Evolutionary conservation across 768 basidiomycete genomes (phyloP), one percentile per base, ranked within the genome.

Genomic region (Mycena alexandri): DNA sequence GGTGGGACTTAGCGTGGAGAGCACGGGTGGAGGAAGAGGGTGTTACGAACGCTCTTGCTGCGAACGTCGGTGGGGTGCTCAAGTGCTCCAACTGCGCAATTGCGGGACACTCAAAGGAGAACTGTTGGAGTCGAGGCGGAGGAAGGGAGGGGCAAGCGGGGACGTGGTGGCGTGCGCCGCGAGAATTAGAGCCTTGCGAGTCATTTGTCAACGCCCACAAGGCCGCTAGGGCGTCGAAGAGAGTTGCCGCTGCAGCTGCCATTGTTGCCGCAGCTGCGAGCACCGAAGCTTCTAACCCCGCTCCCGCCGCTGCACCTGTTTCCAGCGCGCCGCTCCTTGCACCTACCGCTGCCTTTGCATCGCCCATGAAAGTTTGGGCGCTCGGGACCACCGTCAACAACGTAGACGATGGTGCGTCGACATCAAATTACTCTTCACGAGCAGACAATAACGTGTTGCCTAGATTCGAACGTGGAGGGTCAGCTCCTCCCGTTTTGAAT

Each of bases 71-170:
- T n/a, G n/a, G n/a, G n/a, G n/a, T n/a, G n/a, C n/a, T n/a, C 0
- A 12, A 21, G 21, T 68, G 67, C 47, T 8, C 5, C 0, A 63
- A 63, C 38, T 63, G 51, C 29, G 8, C 21, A 5, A 24, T 24
- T 3, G 21, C 9, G 0, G 56, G 56, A 10, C 67, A 68, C 25
- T 24, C 56, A 1, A 59, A 59, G 33, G 61, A 63, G 5, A 29
- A 21, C 12, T 68, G 67, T 44, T 68, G 56, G 54, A 56, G 56
- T 2, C 50, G 4, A 0, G 67, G 67, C 5, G 67, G 67, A 12
- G 67, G 67, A 14, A 51, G 48, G 42, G 67, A 68, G 41, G 67
- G 67, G 7, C 62, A 63, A 11, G 67, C 56, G 7, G 50, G 42
- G 21, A 19, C 9, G 6, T 44, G 67, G 25, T 69, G 62, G 68